Percentiles rank a stretch among this genome's conserved stretches.
These are phyloP conservation scores for Ramalina peruviana DNA, from an alignment of 495 filamentous ascomycete genomes.

Conservation along the genomic window DNA sequence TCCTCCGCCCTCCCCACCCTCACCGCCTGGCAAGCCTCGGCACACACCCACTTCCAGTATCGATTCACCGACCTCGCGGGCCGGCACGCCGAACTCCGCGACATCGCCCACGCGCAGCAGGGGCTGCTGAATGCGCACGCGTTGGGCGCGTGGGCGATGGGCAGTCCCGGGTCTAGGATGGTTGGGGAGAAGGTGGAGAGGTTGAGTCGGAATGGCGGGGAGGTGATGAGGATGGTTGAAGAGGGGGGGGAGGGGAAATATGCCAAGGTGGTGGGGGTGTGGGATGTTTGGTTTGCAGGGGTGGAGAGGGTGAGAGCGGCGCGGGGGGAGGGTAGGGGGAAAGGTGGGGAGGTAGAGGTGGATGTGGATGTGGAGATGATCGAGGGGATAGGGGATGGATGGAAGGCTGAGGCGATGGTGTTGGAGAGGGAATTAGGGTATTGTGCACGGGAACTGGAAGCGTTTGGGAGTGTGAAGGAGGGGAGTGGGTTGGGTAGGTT, in stretches of 20 bases:
- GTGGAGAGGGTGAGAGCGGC: conserved; percentile 10
- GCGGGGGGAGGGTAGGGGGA: not conserved
- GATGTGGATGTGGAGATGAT: conserved; percentile 21
- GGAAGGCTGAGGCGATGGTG: conserved; percentile 28
- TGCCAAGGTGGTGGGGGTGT: conserved; percentile 20
- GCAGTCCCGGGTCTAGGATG: conserved; percentile 18
- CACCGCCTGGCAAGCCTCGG: conserved; percentile 24
- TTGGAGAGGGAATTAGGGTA: conserved; percentile 28
- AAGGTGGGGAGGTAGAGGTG: not conserved
- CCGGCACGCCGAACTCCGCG: conserved; percentile 23
- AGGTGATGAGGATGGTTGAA: conserved; percentile 25
- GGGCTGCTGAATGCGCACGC: conserved; percentile 28
- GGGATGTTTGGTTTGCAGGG: conserved; percentile 32
- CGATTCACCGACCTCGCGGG: conserved; percentile 27
- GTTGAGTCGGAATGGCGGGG: conserved; percentile 30
- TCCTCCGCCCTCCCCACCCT: conserved; percentile 24
- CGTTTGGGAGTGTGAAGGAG: conserved; percentile 15
- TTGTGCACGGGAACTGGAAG: conserved; percentile 18
- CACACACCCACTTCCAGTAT: conserved; percentile 22
- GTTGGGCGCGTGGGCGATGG: conserved; percentile 26
- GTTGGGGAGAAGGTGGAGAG: conserved; percentile 30
- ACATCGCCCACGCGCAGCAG: conserved; percentile 27
- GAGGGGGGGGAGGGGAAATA: conserved; percentile 22
- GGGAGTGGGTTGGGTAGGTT: conserved; percentile 26
- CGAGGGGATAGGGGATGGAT: conserved; percentile 28